Evolutionary conservation across 352 stramenopile species (phyloP).

Genomic region (Phytopythium ostracodes): DNA sequence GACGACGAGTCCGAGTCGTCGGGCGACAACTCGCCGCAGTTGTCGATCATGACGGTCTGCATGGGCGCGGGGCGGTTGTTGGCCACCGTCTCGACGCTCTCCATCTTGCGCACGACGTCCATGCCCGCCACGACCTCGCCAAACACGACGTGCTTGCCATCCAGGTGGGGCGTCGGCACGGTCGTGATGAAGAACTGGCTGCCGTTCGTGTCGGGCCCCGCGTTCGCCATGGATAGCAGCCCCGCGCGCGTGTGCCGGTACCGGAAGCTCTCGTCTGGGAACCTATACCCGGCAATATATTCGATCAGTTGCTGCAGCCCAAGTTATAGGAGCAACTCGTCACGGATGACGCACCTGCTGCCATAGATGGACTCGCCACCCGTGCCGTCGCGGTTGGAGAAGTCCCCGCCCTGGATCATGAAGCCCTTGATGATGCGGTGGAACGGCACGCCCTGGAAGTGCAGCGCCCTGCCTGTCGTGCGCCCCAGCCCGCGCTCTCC

Average conservation of each 20-base stretch:
- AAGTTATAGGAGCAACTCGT: background rate
- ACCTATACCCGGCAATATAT: constrained; percentile 28
- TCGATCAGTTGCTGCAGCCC: background rate
- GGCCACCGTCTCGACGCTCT: constrained; percentile 77
- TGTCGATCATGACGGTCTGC: constrained; percentile 89
- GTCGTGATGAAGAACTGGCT: constrained; percentile 87
- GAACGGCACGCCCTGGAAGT: constrained; percentile 71
- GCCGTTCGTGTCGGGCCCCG: constrained; percentile 70
- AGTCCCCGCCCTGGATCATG: constrained; percentile 83
- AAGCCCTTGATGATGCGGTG: constrained; percentile 86
- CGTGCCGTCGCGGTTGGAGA: constrained; percentile 75
- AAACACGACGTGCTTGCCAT: constrained; percentile 99
- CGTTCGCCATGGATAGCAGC: constrained; percentile 95
- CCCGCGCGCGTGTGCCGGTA: constrained; percentile 91
- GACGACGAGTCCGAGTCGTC: constrained; percentile 8
- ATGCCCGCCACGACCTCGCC: constrained; percentile 89
- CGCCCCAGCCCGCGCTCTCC: constrained; percentile 66
- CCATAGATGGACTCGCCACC: constrained; percentile 87
- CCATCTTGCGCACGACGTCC: constrained; percentile 87
- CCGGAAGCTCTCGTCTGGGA: constrained; percentile 94
- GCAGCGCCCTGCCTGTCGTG: constrained; percentile 47
- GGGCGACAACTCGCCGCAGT: constrained; percentile 87
- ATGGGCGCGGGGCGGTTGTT: constrained; percentile 80
- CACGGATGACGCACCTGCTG: constrained; percentile 12
- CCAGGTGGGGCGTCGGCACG: constrained; percentile 91